A percentile compares a stretch with the other conserved stretches of the same genome.
phyloP scores from a whole-genome alignment of 106 monocot species.

The Hemerocallis citrina region DNA sequence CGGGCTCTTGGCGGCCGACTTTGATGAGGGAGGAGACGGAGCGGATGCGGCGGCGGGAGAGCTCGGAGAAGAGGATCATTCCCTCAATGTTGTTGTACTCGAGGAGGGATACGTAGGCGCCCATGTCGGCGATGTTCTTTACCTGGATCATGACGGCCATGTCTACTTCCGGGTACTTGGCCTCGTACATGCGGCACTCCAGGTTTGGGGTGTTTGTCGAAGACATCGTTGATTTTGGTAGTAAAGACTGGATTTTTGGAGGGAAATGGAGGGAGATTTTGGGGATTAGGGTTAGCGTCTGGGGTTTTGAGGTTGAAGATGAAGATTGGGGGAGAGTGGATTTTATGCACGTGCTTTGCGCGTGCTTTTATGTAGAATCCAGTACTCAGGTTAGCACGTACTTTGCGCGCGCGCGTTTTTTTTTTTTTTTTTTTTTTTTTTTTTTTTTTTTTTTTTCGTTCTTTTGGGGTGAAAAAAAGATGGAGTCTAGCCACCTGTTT shows the following conservation, averaged over 20 bases:
- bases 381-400: too few relatives aligned
- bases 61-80: constrained; percentile 96
- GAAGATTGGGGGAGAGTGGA: too few relatives aligned
- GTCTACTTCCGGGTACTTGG: constrained; percentile 85
- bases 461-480: too few relatives aligned
- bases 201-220: constrained; percentile 36
- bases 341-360: too few relatives aligned
- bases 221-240: neutral
- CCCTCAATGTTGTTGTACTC: constrained; percentile 99
- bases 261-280: neutral
- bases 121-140: constrained; percentile 97
- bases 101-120: constrained; percentile 90
- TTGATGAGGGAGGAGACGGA: constrained; percentile 70
- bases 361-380: too few relatives aligned
- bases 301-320: too few relatives aligned
- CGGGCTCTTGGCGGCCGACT: constrained; percentile 94
- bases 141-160: constrained; percentile 99
- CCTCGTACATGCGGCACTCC: constrained; percentile 95
- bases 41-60: constrained; percentile 91
- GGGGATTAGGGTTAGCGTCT: too few relatives aligned
- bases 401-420: too few relatives aligned
- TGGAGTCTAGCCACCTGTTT: too few relatives aligned
- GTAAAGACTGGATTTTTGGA: neutral
- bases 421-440: too few relatives aligned
- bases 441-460: too few relatives aligned